Evolutionary conservation across 1,284 basidiomycete species (phyloP).

Genomic region (Cutaneotrichosporon mucoides): DNA sequence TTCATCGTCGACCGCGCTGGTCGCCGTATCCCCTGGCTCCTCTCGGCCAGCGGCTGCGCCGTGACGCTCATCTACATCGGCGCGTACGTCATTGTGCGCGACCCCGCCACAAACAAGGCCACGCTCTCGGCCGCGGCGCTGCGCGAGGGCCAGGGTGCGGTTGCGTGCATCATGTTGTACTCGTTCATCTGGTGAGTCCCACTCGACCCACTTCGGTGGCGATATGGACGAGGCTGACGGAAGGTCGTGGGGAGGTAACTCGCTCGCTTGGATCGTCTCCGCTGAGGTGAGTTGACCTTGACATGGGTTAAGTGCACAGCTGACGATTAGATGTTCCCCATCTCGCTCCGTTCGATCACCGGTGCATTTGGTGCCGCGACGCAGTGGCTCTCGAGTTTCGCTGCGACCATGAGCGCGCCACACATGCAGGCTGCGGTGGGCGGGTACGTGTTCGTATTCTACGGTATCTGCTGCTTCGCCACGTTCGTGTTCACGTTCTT

Average conservation of each 20-base stretch:
- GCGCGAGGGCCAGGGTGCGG: slow-evolving; percentile 24
- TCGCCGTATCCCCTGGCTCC: slow-evolving; percentile 34
- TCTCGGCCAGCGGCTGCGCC: slow-evolving; percentile 18
- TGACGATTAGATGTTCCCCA: slow-evolving; percentile 27
- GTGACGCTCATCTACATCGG: slow-evolving; percentile 30
- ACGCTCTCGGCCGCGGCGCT: slow-evolving; percentile 17
- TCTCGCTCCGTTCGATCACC: slow-evolving; percentile 26
- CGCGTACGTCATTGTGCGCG: slow-evolving; percentile 26
- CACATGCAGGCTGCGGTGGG: slow-evolving; percentile 21
- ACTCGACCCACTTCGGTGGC: neutral
- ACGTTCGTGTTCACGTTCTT: slow-evolving; percentile 35
- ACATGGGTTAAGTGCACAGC: neutral
- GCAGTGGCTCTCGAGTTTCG: slow-evolving; percentile 36
- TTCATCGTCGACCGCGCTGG: slow-evolving; percentile 38
- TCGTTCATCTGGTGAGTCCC: slow-evolving; percentile 10
- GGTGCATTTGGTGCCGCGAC: slow-evolving; percentile 27
- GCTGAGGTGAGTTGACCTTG: slow-evolving; percentile 18
- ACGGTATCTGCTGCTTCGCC: slow-evolving; percentile 24
- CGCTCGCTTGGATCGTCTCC: slow-evolving; percentile 30
- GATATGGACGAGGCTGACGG: neutral
- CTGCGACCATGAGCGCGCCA: slow-evolving; percentile 34
- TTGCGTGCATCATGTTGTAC: slow-evolving; percentile 35
- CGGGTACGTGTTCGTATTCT: slow-evolving; percentile 40
- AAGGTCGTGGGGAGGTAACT: slow-evolving; percentile 24
- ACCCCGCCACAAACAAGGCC: slow-evolving; percentile 12